Evolutionary conservation across 176 grass and related monocot species (phyloP).

Genomic region (Lolium multiflorum): DNA sequence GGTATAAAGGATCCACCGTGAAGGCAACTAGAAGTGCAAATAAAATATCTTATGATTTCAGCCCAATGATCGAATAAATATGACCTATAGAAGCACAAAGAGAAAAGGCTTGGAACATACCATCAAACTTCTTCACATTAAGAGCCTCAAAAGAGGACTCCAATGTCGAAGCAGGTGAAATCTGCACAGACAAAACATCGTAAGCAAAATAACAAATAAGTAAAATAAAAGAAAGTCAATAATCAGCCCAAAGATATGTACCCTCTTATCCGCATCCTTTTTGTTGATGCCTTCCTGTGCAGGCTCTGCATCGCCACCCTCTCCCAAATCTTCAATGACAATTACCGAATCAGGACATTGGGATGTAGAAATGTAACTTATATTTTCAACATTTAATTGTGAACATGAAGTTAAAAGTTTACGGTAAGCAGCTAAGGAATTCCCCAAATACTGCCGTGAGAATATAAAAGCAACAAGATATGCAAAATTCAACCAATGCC

Average conservation of each 20-base stretch:
- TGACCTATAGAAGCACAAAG: conserved; percentile 30
- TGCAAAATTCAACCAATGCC: background rate
- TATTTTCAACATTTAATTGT: conserved; percentile 3
- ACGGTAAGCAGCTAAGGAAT: background rate
- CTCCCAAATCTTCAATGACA: conserved; percentile 48
- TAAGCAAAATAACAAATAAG: conserved; percentile 39
- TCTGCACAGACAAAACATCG: conserved; percentile 51
- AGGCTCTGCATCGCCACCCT: conserved; percentile 38
- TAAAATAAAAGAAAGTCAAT: conserved; percentile 39
- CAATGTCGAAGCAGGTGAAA: conserved; percentile 80
- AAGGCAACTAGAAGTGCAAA: conserved; percentile 76
- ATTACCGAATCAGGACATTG: conserved; percentile 21
- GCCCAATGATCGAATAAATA: conserved; percentile 27
- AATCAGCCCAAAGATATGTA: conserved; percentile 35
- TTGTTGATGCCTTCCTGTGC: conserved; percentile 58
- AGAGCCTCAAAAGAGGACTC: conserved; percentile 93
- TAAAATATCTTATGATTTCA: conserved; percentile 41
- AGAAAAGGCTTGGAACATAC: conserved; percentile 52
- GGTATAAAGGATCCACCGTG: conserved; percentile 91
- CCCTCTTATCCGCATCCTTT: conserved; percentile 81
- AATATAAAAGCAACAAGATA: conserved; percentile 23
- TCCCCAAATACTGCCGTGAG: background rate
- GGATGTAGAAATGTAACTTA: conserved; percentile 19
- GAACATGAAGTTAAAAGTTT: background rate
- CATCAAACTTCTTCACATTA: conserved; percentile 98